Evolutionary conservation across 441 rosid genomes (phyloP), one percentile per base, ranked within the genome.

Genomic region (Hypseocharis bilobata): DNA sequence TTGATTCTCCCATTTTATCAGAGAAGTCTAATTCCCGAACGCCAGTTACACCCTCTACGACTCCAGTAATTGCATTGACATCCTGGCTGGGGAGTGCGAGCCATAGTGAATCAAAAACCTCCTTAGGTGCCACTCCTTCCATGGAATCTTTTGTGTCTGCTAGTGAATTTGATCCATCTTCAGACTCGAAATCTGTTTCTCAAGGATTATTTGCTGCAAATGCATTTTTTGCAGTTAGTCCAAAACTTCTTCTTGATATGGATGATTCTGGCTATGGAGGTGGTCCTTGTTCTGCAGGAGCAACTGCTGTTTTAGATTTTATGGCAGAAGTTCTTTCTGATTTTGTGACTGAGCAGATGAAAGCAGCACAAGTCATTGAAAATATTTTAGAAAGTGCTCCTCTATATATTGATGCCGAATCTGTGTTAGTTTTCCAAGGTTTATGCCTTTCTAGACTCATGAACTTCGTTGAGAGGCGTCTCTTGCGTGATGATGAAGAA

Each of bases 401-500:
- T 67, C 75, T 84, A 65, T 82, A 88, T 72, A 82, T 89, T 78
- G 96, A 89, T 79, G 85, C 89, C 78, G 96, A 92, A 76, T 78
- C 92, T 34, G 72, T 92, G 68, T 69, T 92, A 72, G 90, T 85
- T 68, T 89, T 92, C 69, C 98, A 92, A 81, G 98, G 98, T 30
- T 83, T 89, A 69, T 88, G 91, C 83, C 90, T 92, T 63, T 80
- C 88, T 70, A 85, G 93, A 76, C 78, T 92, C 70, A 90, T 95
- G 96, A 95, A 92, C 82, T 95, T 88, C 77, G 81, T 95, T 70
- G 99, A 95, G 80, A 95, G 98, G 84, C 96, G 94, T 70, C 91
- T 95, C 63, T 74, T 95, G 77, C 97, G 97, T 77, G 99, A 95
- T 74, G 99, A 95, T 76, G 99, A 95, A 80, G 99, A 95, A 86